These are phyloP conservation scores for Pelargonium cotyledonis DNA, from an alignment of 441 rosid species.

Conservation along the genomic window DNA sequence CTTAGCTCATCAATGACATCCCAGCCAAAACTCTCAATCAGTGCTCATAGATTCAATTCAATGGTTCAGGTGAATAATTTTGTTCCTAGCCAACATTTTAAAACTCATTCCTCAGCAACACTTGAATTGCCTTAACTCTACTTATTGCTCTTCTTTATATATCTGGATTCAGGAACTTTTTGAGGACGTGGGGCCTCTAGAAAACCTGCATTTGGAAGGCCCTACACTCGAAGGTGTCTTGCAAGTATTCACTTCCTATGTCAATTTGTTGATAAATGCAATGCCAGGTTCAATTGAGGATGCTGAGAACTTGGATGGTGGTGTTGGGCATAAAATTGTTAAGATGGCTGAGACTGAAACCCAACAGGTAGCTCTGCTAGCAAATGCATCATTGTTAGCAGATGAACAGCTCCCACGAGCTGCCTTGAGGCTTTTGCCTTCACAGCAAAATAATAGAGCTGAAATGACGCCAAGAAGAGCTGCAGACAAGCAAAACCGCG, in stretches of 20 bases:
- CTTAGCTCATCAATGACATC: slow-evolving; percentile 39
- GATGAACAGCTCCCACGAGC: slow-evolving; percentile 98
- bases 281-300: slow-evolving; percentile 89
- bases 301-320: slow-evolving; percentile 69
- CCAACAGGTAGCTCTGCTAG: slow-evolving; percentile 93
- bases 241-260: slow-evolving; percentile 90
- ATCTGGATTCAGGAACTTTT: slow-evolving; percentile 68
- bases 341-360: slow-evolving; percentile 91
- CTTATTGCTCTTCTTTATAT: too few species aligned
- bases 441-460: slow-evolving; percentile 45
- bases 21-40: slow-evolving; percentile 85
- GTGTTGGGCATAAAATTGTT: slow-evolving; percentile 69
- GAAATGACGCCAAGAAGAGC: slow-evolving; percentile 67
- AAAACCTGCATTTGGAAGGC: slow-evolving; percentile 95
- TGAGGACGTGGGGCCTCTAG: slow-evolving; percentile 93
- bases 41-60: slow-evolving; percentile 93
- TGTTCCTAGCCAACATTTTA: not conserved
- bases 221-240: slow-evolving; percentile 86
- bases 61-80: slow-evolving; percentile 82
- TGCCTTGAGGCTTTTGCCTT: slow-evolving; percentile 82
- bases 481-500: slow-evolving; percentile 82
- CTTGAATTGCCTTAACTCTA: too few species aligned
- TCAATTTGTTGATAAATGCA: slow-evolving; percentile 81
- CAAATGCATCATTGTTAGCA: slow-evolving; percentile 93
- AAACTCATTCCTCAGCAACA: not conserved